Evolutionary conservation across 345 rosid genomes (phyloP), one percentile per base, ranked within the genome.

Genomic region (Excoecaria agallocha): DNA sequence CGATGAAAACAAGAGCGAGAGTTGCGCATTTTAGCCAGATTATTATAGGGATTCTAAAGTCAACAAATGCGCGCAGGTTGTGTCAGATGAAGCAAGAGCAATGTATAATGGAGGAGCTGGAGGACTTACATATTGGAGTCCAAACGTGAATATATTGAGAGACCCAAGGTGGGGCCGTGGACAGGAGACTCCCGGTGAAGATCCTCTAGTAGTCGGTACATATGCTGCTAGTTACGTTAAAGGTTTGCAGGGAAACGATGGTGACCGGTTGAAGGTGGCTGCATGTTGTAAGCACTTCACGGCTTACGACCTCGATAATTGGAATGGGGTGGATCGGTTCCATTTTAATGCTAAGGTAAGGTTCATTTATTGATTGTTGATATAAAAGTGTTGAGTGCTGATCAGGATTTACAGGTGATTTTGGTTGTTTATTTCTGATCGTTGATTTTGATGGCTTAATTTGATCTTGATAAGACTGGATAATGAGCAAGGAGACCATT

Each of bases 261-360:
- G 83, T 46, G 73, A 72, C 71, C 76, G 83, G 64, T 63, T 76
- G 25, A 80, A 80, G 66, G 80, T 80, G 1, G 83, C 83, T 22
- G 83, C 83, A 24, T 80, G 80, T 6, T 80, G 83, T 41, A 80
- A 80, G 50, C 83, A 80, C 51, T 80, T 59, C 77, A 80, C 83
- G 3, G 83, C 83, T 2, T 80, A 80, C 41, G 83, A 80, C 54
- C 77, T 80, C 39, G 83, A 80, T 57, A 80, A 80, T 38, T 80
- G 83, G 83, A 80, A 80, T 6, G 83, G 83, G 9, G 83, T 80
- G 35, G 83, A 80, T 72, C 83, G 83, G 7, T 80, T 71, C 74
- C 83, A 80, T 66, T 80, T 80, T 19, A 80, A 80, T 57, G 83
- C 83, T 6, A 19, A 59, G 82, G 79, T 79, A 75, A 35, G 11